Percentiles rank a stretch among this genome's conserved stretches.
Evolutionary conservation across 805 yeast species (phyloP).

Genomic region (Myxozyma neotropica): DNA sequence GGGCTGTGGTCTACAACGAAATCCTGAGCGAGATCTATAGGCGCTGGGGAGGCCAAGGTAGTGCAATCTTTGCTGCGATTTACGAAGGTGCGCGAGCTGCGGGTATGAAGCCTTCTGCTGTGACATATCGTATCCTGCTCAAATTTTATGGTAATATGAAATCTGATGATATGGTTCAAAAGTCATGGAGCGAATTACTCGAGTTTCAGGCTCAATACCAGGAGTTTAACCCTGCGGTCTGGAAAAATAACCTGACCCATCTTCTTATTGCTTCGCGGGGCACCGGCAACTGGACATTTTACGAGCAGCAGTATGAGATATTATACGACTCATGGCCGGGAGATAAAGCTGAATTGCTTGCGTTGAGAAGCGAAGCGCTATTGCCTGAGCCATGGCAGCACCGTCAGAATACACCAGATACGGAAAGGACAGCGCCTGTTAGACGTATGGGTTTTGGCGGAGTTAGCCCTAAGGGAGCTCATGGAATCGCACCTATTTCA

Average conservation of each 20-base stretch:
- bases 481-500: no score
- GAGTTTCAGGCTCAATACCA: slow-evolving; percentile 2
- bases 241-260: slow-evolving; percentile 16
- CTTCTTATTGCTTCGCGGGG: slow-evolving; percentile 9
- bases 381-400: neutral
- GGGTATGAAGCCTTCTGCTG: slow-evolving; percentile 12
- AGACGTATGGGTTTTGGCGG: no score
- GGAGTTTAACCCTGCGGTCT: neutral
- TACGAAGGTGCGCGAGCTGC: slow-evolving; percentile 16
- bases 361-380: neutral
- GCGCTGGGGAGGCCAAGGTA: slow-evolving; percentile 1
- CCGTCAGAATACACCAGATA: no score
- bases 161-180: slow-evolving; percentile 2
- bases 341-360: neutral
- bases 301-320: neutral
- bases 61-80: slow-evolving; percentile 5
- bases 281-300: slow-evolving; percentile 21
- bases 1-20: slow-evolving; percentile 8
- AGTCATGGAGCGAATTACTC: slow-evolving; percentile 10
- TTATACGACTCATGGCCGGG: neutral
- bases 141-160: neutral
- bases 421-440: no score
- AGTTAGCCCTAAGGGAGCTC: no score
- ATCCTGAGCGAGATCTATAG: neutral
- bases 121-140: slow-evolving; percentile 20